Percentiles rank a stretch among this genome's conserved stretches.
These are phyloP conservation scores for Begonia fuchsioides DNA, from an alignment of 306 rosid genomes.

Conservation along the genomic window DNA sequence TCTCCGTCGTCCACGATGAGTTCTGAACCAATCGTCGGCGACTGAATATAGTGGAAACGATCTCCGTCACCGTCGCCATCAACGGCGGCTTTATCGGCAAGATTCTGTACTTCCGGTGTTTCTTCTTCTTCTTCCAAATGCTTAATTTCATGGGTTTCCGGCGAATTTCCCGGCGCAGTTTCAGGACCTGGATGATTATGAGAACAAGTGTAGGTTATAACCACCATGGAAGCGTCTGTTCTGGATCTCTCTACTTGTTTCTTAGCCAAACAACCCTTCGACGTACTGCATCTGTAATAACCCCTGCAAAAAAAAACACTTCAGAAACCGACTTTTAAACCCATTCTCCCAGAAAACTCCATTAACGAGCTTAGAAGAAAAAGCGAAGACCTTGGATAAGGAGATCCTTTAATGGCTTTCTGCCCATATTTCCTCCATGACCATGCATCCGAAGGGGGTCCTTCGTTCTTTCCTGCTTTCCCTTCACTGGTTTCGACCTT, in stretches of 20 bases:
- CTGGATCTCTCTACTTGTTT: constrained; percentile 89
- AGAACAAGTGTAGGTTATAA: constrained; percentile 60
- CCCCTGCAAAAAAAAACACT: constrained; percentile 35
- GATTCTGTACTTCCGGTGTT: constrained; percentile 1
- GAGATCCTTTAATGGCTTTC: constrained; percentile 89
- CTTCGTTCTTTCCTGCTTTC: constrained; percentile 64
- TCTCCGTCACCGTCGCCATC: constrained; percentile 19
- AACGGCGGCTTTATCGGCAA: neutral
- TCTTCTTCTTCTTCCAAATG: constrained; percentile 7
- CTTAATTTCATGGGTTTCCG: constrained; percentile 7
- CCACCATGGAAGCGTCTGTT: constrained; percentile 68
- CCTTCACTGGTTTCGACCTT: constrained; percentile 58
- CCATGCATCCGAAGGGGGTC: constrained; percentile 79
- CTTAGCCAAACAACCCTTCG: constrained; percentile 90
- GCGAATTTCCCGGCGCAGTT: neutral
- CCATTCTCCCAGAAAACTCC: too few relatives aligned
- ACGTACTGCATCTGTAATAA: constrained; percentile 74
- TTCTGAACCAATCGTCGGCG: constrained; percentile 23
- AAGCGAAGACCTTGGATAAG: constrained; percentile 66
- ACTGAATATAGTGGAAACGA: too few relatives aligned
- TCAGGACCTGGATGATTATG: constrained; percentile 73
- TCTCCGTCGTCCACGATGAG: constrained; percentile 19
- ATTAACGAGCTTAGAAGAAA: neutral
- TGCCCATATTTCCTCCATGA: constrained; percentile 99
- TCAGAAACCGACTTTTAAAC: neutral